Conservation (phyloP, 1,139 yeast genomes). For the Magnusiomyces magnusii region DNA sequence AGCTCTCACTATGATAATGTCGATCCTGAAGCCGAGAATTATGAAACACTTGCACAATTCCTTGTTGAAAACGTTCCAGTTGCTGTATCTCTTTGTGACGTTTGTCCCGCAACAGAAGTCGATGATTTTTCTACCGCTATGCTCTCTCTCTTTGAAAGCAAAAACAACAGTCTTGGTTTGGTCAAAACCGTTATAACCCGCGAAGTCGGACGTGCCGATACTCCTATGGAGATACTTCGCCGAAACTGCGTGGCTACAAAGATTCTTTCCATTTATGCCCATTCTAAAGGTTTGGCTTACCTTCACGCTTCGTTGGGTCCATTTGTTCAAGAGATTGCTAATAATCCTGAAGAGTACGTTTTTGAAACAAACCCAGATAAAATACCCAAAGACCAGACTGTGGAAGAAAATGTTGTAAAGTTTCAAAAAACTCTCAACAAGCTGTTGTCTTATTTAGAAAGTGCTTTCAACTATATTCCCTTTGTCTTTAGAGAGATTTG, state of each 20-base stretch:
- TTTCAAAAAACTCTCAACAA: conserved; percentile 51
- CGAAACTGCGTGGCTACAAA: conserved; percentile 80
- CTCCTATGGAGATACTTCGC: conserved; percentile 66
- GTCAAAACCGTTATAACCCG: conserved; percentile 51
- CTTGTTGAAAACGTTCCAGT: conserved; percentile 19
- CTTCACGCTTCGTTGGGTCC: conserved; percentile 49
- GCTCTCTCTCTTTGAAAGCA: conserved; percentile 52
- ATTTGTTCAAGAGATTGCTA: conserved; percentile 45
- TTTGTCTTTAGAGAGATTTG: conserved; percentile 56
- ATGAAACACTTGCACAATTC: conserved; percentile 29
- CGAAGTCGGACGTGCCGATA: conserved; percentile 53
- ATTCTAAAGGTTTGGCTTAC: conserved; percentile 55
- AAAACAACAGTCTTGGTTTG: conserved; percentile 47
- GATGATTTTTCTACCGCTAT: conserved; percentile 68
- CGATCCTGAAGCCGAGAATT: conserved; percentile 30
- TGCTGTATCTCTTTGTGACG: conserved; percentile 25
- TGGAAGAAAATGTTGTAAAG: conserved; percentile 40
- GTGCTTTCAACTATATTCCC: conserved; percentile 51
- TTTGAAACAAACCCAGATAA: conserved; percentile 47
- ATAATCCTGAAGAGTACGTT: conserved; percentile 50
- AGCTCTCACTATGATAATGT: conserved; percentile 28
- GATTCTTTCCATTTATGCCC: conserved; percentile 62
- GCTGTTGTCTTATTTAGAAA: conserved; percentile 49
- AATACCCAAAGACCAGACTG: conserved; percentile 34
- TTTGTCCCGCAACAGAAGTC: conserved; percentile 58